Conservation (phyloP, 495 filamentous ascomycete species). For the Daldinia bambusicola region DNA sequence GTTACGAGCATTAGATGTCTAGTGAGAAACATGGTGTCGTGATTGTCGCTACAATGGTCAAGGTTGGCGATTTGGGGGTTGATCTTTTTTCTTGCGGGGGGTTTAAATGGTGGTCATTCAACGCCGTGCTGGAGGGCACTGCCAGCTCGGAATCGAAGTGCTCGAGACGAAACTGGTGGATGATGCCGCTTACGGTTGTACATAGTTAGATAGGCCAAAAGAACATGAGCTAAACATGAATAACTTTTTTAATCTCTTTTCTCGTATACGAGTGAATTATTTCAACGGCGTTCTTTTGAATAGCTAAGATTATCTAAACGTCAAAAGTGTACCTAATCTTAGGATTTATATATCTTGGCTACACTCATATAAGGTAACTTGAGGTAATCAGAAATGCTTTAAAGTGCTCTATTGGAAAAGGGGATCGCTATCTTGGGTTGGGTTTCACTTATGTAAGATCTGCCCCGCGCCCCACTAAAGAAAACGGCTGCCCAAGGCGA, state of each 20-base stretch:
- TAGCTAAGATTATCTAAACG: too few relatives aligned
- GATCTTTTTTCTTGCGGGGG: conserved; percentile 24
- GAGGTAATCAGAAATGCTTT: too few relatives aligned
- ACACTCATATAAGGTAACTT: too few relatives aligned
- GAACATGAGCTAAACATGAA: conserved; percentile 25
- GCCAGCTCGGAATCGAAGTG: conserved; percentile 51
- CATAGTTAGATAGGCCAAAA: conserved; percentile 46
- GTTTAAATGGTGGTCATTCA: conserved; percentile 21
- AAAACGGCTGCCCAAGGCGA: conserved; percentile 17
- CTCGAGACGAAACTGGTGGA: conserved; percentile 48
- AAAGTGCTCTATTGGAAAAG: background rate
- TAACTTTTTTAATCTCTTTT: too few relatives aligned
- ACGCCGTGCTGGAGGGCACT: conserved; percentile 43
- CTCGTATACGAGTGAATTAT: too few relatives aligned
- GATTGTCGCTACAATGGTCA: conserved; percentile 22
- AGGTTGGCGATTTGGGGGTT: conserved; percentile 31
- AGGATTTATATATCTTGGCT: too few relatives aligned
- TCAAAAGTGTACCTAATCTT: too few relatives aligned
- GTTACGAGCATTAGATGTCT: conserved; percentile 49
- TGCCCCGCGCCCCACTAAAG: conserved; percentile 41
- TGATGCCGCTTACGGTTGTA: conserved; percentile 47
- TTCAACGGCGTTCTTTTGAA: too few relatives aligned
- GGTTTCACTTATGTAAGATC: conserved; percentile 6
- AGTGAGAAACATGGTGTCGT: conserved; percentile 19
- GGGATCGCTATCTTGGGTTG: background rate